Evolutionary conservation across 2,329 filamentous ascomycete genomes (phyloP).

Genomic region (Albophoma yamanashiensis): DNA sequence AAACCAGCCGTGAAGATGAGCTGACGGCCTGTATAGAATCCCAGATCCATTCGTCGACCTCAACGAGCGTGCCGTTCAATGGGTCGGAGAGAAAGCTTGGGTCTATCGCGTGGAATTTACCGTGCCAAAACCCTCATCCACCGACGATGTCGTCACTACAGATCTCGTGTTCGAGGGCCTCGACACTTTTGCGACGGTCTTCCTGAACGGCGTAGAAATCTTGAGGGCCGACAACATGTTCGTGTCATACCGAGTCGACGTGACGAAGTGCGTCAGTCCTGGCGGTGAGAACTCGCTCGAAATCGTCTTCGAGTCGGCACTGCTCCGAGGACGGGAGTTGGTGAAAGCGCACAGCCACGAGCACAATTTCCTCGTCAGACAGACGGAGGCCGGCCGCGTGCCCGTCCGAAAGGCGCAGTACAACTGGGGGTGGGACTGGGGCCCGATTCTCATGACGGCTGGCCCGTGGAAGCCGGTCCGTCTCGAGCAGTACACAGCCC

Average conservation of each 20-base stretch:
- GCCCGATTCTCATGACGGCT: conserved; percentile 49
- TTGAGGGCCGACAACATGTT: conserved; percentile 55
- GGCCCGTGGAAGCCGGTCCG: conserved; percentile 58
- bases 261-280: conserved; percentile 29
- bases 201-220: conserved; percentile 41
- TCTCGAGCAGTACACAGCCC: conserved; percentile 50
- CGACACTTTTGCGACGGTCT: conserved; percentile 51
- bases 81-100: conserved; percentile 54
- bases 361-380: conserved; percentile 42
- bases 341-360: conserved; percentile 37
- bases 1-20: background rate
- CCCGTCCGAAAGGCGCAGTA: conserved; percentile 53
- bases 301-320: conserved; percentile 46
- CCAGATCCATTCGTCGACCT: conserved; percentile 48
- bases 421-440: conserved; percentile 66
- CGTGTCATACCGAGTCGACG: conserved; percentile 41
- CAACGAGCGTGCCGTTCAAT: conserved; percentile 49
- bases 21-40: conserved; percentile 20
- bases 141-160: background rate
- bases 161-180: conserved; percentile 52
- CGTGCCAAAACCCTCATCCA: conserved; percentile 5
- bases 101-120: conserved; percentile 32
- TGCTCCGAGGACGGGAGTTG: conserved; percentile 39
- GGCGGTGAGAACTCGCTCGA: conserved; percentile 33
- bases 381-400: conserved; percentile 27